These are phyloP conservation scores for Starmerella ratchasimensis DNA, from an alignment of 805 yeast species.

Conservation along the genomic window DNA sequence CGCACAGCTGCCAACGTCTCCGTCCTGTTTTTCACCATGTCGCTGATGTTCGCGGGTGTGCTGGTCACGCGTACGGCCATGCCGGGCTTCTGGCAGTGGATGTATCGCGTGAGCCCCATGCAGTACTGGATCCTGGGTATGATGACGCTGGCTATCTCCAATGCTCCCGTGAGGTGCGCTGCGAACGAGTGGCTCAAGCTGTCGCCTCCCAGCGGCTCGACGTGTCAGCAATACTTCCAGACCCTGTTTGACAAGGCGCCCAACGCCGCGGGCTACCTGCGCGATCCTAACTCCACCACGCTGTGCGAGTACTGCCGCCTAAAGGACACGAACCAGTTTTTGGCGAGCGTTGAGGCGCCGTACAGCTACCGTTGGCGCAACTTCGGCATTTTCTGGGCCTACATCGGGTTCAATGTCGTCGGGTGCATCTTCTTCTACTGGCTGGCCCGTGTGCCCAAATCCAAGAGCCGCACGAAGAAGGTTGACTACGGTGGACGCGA, in stretches of 20 bases:
- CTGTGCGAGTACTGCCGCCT: conserved; percentile 33
- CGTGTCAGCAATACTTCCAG: conserved; percentile 46
- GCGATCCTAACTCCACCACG: conserved; percentile 36
- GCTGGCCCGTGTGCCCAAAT: conserved; percentile 23
- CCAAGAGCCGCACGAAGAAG: conserved; percentile 19
- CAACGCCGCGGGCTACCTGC: conserved; percentile 40
- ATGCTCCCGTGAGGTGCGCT: conserved; percentile 38
- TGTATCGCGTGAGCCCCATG: conserved; percentile 59
- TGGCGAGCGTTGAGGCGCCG: conserved; percentile 32
- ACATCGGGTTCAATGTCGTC: conserved; percentile 40
- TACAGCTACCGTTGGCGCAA: conserved; percentile 49
- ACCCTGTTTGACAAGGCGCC: conserved; percentile 29
- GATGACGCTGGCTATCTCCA: conserved; percentile 37
- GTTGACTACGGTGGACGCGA: conserved; percentile 15
- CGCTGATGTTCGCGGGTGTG: conserved; percentile 57
- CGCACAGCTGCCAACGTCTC: conserved; percentile 51
- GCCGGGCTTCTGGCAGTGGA: conserved; percentile 78
- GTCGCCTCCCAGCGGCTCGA: conserved; percentile 44
- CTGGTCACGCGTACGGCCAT: conserved; percentile 41
- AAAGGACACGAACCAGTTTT: conserved; percentile 31
- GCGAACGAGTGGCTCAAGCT: conserved; percentile 37
- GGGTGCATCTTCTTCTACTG: conserved; percentile 25
- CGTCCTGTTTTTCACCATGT: conserved; percentile 42
- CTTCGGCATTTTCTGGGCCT: conserved; percentile 47
- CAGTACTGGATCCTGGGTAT: conserved; percentile 56